Base-by-base conservation (phyloP, 495 filamentous ascomycete genomes). In the Penicillium flavigenum region DNA sequence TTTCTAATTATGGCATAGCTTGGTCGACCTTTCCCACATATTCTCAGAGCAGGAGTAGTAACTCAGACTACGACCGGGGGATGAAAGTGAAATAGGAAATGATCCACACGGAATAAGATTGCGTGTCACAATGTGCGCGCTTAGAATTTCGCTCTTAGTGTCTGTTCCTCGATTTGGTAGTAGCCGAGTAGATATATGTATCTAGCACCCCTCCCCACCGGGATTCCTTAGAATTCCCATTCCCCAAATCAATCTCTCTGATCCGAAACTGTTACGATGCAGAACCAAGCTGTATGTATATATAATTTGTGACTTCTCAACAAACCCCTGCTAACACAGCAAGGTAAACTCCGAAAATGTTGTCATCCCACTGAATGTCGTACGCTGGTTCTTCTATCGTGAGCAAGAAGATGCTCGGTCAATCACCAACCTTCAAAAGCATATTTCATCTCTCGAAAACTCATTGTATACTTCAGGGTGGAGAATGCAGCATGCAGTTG, bases 1-100 rank as follows among this genome's bases (percentile, higher is more conserved):
- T 45, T 45, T 45, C 42, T 45, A 45, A 45, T 26, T 45, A 26
- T 45, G 42, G 42, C 9, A 45, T 45, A 45, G 42, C 42, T 45
- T 45, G 20, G 42, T 24, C 42, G 20, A 45, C 17, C 5, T 24
- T 44, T 22, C 42, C 9, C 20, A 45, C 11, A 45, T 45, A 9
- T 45, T 45, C 42, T 14, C 26, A 24, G 42, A 45, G 42, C 9
- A 45, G 42, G 42, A 26, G 42, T 24, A 45, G 42, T 45, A 45
- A 26, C 41, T 43, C 16, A 43, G 12, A 43, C 41, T 43, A 43
- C 41, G 41, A 24, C 9, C 42, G 20, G 20, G 19, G 42, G 20
- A 45, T 45, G 8, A 14, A 24, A 45, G 42, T 10, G 10, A 14
- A 45, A 26, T 45, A 45, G 42, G 42, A 45, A 45, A 45, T 45